Conservation (phyloP, 2,329 filamentous ascomycete genomes). For the Sporothrix phasma region DNA sequence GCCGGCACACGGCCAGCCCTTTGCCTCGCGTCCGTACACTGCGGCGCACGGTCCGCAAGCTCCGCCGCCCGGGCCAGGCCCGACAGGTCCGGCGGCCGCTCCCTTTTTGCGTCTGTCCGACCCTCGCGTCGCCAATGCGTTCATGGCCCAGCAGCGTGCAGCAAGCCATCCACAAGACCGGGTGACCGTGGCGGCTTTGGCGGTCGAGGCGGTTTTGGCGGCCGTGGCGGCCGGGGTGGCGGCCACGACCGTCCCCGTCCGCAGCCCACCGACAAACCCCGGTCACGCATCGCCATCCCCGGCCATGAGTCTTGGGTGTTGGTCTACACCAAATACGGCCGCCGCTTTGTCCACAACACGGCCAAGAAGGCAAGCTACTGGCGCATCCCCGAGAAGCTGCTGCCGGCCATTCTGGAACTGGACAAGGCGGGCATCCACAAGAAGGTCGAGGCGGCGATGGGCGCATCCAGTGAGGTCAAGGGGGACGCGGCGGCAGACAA, state of each 20-base stretch:
- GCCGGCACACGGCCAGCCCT: slow-evolving; percentile 22
- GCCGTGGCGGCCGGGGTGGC: slow-evolving; percentile 3
- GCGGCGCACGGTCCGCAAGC: slow-evolving; percentile 31
- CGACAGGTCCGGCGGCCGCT: slow-evolving; percentile 19
- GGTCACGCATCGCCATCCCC: slow-evolving; percentile 67
- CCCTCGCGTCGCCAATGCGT: slow-evolving; percentile 49
- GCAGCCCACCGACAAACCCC: slow-evolving; percentile 71
- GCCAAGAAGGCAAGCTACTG: slow-evolving; percentile 84
- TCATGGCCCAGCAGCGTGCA: slow-evolving; percentile 40
- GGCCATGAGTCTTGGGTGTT: slow-evolving; percentile 79
- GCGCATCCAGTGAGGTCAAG: neutral
- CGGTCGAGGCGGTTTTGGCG: neutral
- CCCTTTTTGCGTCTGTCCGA: slow-evolving; percentile 37
- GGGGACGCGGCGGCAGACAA: neutral
- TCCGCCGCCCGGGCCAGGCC: too few relatives aligned
- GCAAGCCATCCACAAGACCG: slow-evolving; percentile 7
- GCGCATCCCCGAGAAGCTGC: slow-evolving; percentile 83
- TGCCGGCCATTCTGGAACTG: slow-evolving; percentile 62
- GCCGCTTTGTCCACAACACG: slow-evolving; percentile 84
- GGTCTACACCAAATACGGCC: slow-evolving; percentile 82
- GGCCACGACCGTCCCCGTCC: slow-evolving; percentile 49
- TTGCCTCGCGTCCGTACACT: neutral
- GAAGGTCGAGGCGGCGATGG: slow-evolving; percentile 27
- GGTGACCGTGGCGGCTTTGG: slow-evolving; percentile 10
- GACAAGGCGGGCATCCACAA: slow-evolving; percentile 62